Evolutionary conservation across 2,329 filamentous ascomycete species (phyloP).

Genomic region (Fusarium sp.): DNA sequence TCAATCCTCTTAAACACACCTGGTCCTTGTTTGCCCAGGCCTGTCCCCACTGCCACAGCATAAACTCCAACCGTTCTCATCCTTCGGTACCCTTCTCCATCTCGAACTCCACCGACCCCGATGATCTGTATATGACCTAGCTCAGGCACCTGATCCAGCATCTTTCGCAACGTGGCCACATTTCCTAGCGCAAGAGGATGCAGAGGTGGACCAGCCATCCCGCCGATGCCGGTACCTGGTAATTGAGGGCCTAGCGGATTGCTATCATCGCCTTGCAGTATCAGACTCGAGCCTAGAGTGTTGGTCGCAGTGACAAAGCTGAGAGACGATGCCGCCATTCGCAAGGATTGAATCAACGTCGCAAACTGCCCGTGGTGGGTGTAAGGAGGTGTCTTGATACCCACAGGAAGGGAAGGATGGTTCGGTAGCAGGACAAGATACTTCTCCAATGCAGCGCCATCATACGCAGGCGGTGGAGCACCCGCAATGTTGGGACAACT

Average conservation of each 20-base stretch:
- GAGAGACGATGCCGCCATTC: constrained; percentile 53
- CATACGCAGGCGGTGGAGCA: constrained; percentile 79
- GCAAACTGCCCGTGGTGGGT: constrained; percentile 77
- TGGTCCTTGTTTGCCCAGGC: constrained; percentile 73
- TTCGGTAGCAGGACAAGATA: constrained; percentile 67
- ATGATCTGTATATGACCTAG: constrained; percentile 73
- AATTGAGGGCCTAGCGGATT: constrained; percentile 57
- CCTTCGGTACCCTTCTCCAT: constrained; percentile 71
- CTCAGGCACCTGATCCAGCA: constrained; percentile 65
- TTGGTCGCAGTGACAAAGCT: constrained; percentile 82
- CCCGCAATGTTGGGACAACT: constrained; percentile 81
- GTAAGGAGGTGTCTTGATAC: constrained; percentile 83
- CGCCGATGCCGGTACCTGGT: constrained; percentile 72
- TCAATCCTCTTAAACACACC: constrained; percentile 72
- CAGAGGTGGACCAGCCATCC: constrained; percentile 77
- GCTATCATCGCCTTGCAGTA: constrained; percentile 58
- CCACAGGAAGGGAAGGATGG: constrained; percentile 59
- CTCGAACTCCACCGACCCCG: constrained; percentile 79
- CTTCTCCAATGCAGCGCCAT: constrained; percentile 60
- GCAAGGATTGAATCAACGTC: constrained; percentile 66
- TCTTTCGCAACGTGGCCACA: constrained; percentile 72
- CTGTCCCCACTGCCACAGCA: constrained; percentile 78
- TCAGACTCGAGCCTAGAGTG: constrained; percentile 75
- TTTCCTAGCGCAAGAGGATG: constrained; percentile 83
- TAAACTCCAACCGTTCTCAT: constrained; percentile 76